Percentiles rank a stretch among this genome's conserved stretches.
phyloP scores from a whole-genome alignment of 2,329 filamentous ascomycete species.

The Pseudogymnoascus destructans region DNA sequence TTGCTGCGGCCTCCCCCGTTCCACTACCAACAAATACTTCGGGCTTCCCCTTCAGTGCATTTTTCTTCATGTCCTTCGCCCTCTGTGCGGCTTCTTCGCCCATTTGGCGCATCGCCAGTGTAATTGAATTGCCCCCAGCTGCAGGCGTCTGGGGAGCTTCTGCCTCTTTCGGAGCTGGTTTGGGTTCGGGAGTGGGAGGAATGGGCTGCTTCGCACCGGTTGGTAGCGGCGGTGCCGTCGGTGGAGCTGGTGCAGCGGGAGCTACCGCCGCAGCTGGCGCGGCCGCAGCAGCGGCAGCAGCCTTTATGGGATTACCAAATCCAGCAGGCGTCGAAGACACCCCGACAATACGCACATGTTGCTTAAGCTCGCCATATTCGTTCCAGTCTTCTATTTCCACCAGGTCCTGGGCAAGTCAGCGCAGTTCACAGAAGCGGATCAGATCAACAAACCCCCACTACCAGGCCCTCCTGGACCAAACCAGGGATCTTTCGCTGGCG shows the following conservation, averaged over 20 bases:
- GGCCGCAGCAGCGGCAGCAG: slow-evolving; percentile 16
- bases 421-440: not conserved
- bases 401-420: slow-evolving; percentile 51
- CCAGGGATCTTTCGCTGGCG: slow-evolving; percentile 68
- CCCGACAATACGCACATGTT: slow-evolving; percentile 56
- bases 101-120: slow-evolving; percentile 38
- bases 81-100: slow-evolving; percentile 54
- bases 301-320: slow-evolving; percentile 10
- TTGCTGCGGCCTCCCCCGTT: slow-evolving; percentile 16
- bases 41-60: not conserved
- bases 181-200: slow-evolving; percentile 16
- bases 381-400: slow-evolving; percentile 98
- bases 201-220: slow-evolving; percentile 7
- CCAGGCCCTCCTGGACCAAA: slow-evolving; percentile 72
- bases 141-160: slow-evolving; percentile 14
- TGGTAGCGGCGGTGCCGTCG: slow-evolving; percentile 16
- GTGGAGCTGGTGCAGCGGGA: slow-evolving; percentile 20
- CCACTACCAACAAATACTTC: slow-evolving; percentile 10
- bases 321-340: slow-evolving; percentile 12
- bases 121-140: slow-evolving; percentile 22
- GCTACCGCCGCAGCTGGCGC: slow-evolving; percentile 24
- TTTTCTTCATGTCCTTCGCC: slow-evolving; percentile 45
- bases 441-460: slow-evolving; percentile 60
- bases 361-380: slow-evolving; percentile 88
- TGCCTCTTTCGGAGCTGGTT: slow-evolving; percentile 16